Evolutionary conservation across 2,329 filamentous ascomycete species (phyloP).

Genomic region (Cladosporium sp.): DNA sequence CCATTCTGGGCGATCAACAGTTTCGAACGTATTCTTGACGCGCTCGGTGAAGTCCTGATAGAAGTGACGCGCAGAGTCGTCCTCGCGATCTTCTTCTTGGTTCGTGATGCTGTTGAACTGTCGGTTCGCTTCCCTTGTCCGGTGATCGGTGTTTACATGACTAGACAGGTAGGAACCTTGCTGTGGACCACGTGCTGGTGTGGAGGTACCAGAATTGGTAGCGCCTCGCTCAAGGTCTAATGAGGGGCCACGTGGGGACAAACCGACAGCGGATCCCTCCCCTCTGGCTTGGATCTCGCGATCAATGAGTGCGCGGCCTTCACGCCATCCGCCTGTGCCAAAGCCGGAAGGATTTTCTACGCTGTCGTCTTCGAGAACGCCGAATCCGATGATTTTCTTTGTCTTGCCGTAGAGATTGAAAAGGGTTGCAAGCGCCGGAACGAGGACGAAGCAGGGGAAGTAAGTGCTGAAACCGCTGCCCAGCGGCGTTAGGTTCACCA

Average conservation of each 20-base stretch:
- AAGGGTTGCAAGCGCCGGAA: slow-evolving; percentile 79
- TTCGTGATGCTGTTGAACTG: slow-evolving; percentile 31
- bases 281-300: slow-evolving; percentile 57
- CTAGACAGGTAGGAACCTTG: slow-evolving; percentile 10
- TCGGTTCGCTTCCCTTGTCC: slow-evolving; percentile 22
- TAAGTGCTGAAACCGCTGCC: slow-evolving; percentile 81
- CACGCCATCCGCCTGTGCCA: slow-evolving; percentile 81
- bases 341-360: slow-evolving; percentile 57
- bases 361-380: slow-evolving; percentile 67
- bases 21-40: slow-evolving; percentile 89
- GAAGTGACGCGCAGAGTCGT: slow-evolving; percentile 61
- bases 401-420: slow-evolving; percentile 88
- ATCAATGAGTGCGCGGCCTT: slow-evolving; percentile 86
- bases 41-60: slow-evolving; percentile 79
- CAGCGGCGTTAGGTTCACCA: slow-evolving; percentile 78
- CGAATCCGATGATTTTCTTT: slow-evolving; percentile 73
- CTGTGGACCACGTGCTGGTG: slow-evolving; percentile 6
- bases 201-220: neutral
- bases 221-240: slow-evolving; percentile 25
- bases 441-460: slow-evolving; percentile 81
- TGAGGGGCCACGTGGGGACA: slow-evolving; percentile 25
- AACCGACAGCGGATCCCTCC: slow-evolving; percentile 34
- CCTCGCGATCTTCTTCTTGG: slow-evolving; percentile 47
- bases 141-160: slow-evolving; percentile 13
- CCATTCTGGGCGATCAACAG: slow-evolving; percentile 77